phyloP scores from a whole-genome alignment of 164 flowering plant genomes.

The Liquidambar formosana region DNA sequence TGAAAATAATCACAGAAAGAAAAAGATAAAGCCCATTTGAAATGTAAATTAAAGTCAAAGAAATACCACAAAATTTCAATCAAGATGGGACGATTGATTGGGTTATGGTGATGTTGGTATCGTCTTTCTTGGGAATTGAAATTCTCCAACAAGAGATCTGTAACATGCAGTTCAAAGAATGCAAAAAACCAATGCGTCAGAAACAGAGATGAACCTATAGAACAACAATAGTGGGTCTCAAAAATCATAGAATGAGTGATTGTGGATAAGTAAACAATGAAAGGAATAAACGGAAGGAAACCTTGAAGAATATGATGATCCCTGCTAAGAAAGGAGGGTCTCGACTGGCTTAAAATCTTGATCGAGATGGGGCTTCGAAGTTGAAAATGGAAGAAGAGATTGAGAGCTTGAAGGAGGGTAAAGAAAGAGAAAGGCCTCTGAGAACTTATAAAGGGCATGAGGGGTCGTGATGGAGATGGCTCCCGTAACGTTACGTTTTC shows the following conservation, averaged over 20 bases:
- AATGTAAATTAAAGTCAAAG: background rate
- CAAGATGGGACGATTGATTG: background rate
- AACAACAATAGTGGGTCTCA: too few relatives aligned
- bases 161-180: background rate
- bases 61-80: background rate
- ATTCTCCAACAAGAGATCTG: conserved; percentile 4
- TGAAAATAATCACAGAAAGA: background rate
- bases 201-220: too few relatives aligned
- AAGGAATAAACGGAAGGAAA: too few relatives aligned
- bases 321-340: too few relatives aligned
- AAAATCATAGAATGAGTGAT: too few relatives aligned
- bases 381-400: background rate
- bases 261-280: too few relatives aligned
- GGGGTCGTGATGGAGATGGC: background rate
- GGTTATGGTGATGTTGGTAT: background rate
- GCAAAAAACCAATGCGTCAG: too few relatives aligned
- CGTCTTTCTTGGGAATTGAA: background rate
- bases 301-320: too few relatives aligned
- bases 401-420: background rate
- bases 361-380: background rate
- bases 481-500: conserved; percentile 1
- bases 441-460: background rate
- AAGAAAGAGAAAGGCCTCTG: background rate
- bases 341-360: background rate
- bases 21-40: background rate